Evolutionary conservation across 768 basidiomycete species (phyloP), one percentile per base, ranked within the genome.

Genomic region (Lepiota brunneoincarnata): DNA sequence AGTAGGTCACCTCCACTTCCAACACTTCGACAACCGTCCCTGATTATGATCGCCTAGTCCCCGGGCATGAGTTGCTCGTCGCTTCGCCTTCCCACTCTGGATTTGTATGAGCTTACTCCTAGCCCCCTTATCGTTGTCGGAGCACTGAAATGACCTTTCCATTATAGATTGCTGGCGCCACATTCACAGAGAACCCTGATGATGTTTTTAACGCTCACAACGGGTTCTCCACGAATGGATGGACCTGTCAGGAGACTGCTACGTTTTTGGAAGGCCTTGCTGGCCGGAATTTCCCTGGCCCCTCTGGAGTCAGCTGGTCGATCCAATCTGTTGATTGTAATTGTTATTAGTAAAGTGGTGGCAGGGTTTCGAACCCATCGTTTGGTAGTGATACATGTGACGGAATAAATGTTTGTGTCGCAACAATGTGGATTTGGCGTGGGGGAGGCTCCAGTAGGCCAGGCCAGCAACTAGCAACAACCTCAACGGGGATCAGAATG

Each of bases 181-280:
- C 50, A 6, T 51, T 41, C 28, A 51, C 41, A 6, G 50, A 51
- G 17, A 34, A 51, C 23, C 28, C 50, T 1, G 39, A 51, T 21
- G 40, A 51, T 21, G 39, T 42, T 1, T 43, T 51, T 28, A 51
- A 51, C 18, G 50, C 35, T 7, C 50, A 51, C 18, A 51, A 51
- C 6, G 39, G 14, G 26, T 42, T 51, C 28, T 42, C 40, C n/a
- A 40, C 17, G 26, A 28, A 20, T 3, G 50, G 40, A 12, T 51
- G 38, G 38, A 51, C 50, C 11, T 51, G 50, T 15, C n/a, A 17
- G 10, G 40, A 51, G 31, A 20, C 18, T 17, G 18, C 39, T 34
- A 31, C 21, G 7, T 51, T 51, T 41, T 20, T 42, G 28, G 50
- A 51, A 9, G 28, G 50, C 35, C 40, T 51, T 7, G 18, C 50